phyloP scores from a whole-genome alignment of 2,329 filamentous ascomycete species.

The Taxawa tesnikishii region DNA sequence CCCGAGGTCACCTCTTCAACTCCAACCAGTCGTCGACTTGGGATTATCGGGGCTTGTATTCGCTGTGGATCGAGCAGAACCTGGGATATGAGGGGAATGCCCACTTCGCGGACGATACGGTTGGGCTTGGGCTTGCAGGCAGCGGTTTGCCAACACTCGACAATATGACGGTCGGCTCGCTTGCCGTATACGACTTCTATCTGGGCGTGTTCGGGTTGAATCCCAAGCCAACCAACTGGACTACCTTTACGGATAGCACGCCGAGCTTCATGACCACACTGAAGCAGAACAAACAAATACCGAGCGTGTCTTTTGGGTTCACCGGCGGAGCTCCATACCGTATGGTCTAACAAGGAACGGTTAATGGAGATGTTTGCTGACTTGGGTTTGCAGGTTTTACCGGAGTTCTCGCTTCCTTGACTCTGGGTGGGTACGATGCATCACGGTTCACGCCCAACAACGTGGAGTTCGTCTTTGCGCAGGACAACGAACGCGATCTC shows the following conservation, averaged over 20 bases:
- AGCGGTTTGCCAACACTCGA: conserved; percentile 26
- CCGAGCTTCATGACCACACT: conserved; percentile 41
- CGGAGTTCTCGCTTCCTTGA: conserved; percentile 36
- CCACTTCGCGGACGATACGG: conserved; percentile 46
- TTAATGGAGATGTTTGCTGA: background rate
- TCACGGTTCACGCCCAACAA: conserved; percentile 50
- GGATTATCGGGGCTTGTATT: conserved; percentile 46
- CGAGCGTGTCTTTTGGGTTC: conserved; percentile 63
- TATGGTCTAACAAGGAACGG: background rate
- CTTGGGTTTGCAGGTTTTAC: conserved; percentile 15
- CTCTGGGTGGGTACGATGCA: conserved; percentile 58
- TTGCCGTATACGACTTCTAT: conserved; percentile 29
- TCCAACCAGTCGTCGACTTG: conserved; percentile 43
- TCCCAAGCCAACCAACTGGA: conserved; percentile 37
- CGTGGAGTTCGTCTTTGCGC: conserved; percentile 43
- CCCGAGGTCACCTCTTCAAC: conserved; percentile 49
- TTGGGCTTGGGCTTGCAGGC: conserved; percentile 26
- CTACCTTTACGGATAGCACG: conserved; percentile 39
- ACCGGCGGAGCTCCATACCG: conserved; percentile 65
- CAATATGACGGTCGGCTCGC: conserved; percentile 28
- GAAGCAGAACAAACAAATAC: conserved; percentile 46
- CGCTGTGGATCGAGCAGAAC: conserved; percentile 44
- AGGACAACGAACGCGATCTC: conserved; percentile 45
- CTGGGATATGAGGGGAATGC: conserved; percentile 50
- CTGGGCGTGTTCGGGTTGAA: conserved; percentile 37